These are phyloP conservation scores for Fusarium floridanum DNA, from an alignment of 2,329 filamentous ascomycete genomes.

Conservation along the genomic window DNA sequence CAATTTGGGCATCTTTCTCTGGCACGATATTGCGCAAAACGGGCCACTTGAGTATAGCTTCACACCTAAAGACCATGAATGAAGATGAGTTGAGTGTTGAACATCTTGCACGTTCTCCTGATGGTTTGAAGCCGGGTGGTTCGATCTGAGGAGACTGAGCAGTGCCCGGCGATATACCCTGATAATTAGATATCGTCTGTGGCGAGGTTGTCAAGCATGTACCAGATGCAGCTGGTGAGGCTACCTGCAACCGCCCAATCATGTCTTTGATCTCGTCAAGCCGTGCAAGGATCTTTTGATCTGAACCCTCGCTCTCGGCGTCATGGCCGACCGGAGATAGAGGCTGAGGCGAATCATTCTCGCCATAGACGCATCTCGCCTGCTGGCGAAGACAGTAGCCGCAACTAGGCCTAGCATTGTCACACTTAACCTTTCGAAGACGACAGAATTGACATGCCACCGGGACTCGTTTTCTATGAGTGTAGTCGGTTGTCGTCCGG, in stretches of 20 bases:
- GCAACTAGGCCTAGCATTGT: conserved; percentile 26
- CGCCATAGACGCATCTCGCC: conserved; percentile 15
- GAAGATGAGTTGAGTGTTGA: not conserved
- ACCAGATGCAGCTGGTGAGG: not conserved
- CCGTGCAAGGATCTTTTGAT: conserved; percentile 6
- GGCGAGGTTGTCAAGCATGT: not conserved
- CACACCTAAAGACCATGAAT: conserved; percentile 5
- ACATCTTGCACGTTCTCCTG: not conserved
- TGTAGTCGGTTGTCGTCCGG: conserved; percentile 12
- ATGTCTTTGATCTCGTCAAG: conserved; percentile 24
- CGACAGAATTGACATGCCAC: conserved; percentile 32
- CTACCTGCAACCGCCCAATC: not conserved
- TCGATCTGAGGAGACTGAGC: not conserved
- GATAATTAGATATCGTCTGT: not conserved
- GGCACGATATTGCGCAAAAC: conserved; percentile 4
- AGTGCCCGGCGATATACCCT: too few relatives aligned
- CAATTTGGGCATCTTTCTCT: not conserved
- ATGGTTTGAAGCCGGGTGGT: too few relatives aligned
- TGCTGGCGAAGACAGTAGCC: conserved; percentile 25
- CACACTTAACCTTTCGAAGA: conserved; percentile 30
- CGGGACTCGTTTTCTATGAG: conserved; percentile 23
- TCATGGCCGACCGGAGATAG: not conserved
- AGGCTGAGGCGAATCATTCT: not conserved
- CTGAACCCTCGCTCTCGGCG: not conserved
- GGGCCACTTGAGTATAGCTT: conserved; percentile 7